Base-by-base conservation (phyloP, 805 yeast species). In the Candida qinlingensis region DNA sequence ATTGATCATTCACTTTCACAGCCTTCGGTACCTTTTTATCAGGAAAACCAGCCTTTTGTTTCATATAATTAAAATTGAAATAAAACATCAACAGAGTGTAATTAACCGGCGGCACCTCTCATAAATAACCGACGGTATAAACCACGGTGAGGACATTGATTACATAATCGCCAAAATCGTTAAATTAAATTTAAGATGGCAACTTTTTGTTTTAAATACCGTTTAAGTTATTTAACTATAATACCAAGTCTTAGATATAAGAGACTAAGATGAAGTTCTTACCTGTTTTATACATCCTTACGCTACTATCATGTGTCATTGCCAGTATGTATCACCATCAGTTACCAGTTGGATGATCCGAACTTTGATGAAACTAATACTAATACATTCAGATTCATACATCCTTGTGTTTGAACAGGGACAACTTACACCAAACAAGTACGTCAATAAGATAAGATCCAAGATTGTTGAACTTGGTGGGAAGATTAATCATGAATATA, bases 401-500 rank as follows among this genome's bases (percentile, higher is more conserved):
- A 60, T 61, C 39, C 51, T 61, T 5, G 54, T 54, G 5, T 61
- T 61, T 44, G 63, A 61, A 43, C 62, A 60, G 41, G 64, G 64
- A 10, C 58, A 55, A 40, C 29, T 59, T 11, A 61, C 65, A 19
- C 65, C 65, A 47, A 58, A 49, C 40, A 35, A 41, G 58, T 58
- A 61, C 36, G 59, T 71, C 12, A 55, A 60, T 5, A 58, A 60
- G 4, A 62, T 75, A 8, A 70, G 67, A 43, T 47, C 58, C 10
- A 55, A 65, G 33, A 64, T 76, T 29, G 53, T 60, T 37, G 56
- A 60, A 10, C 49, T 72, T 7, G 80, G 79, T 7, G 81, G 77
- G 4, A 55, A 52, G 13, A 68, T 78, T 42, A 71, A 72, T 13
- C 76, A 74, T 53, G 79, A 76, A 49, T 77, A 74, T 60, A 58